phyloP scores from a whole-genome alignment of 2,329 filamentous ascomycete genomes.

The Sporothrix pseudoabietina region DNA sequence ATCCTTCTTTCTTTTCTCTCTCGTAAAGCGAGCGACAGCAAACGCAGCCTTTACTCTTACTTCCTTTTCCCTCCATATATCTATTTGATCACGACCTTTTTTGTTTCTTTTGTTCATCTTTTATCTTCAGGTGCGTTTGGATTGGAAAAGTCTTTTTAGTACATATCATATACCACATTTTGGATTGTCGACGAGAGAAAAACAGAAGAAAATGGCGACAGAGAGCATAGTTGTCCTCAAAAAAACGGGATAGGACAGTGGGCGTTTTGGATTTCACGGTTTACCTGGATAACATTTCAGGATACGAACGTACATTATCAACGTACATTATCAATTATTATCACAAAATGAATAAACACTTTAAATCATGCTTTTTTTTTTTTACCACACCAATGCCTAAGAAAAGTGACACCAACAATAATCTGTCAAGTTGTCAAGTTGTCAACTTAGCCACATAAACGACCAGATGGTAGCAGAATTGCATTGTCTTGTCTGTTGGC shows the following conservation, averaged over 20 bases:
- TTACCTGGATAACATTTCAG: not conserved
- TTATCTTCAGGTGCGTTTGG: not conserved
- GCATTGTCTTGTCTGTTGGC: not conserved
- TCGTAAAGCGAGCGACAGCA: conserved; percentile 15
- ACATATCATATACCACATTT: not conserved
- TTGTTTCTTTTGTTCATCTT: not conserved
- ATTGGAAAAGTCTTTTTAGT: conserved; percentile 17
- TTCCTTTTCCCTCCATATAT: not conserved
- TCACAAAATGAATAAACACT: conserved; percentile 15
- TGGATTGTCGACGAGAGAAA: not conserved
- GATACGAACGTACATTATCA: not conserved
- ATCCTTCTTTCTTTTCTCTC: not conserved
- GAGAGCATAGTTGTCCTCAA: conserved; percentile 8
- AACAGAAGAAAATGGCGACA: not conserved
- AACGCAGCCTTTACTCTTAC: not conserved
- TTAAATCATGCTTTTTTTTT: not conserved
- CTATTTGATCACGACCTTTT: conserved; percentile 12
- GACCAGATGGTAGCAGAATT: not conserved
- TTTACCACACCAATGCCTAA: not conserved
- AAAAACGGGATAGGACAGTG: conserved; percentile 8
- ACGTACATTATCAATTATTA: not conserved
- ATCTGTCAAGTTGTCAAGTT: not conserved
- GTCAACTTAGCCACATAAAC: not conserved
- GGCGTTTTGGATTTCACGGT: not conserved
- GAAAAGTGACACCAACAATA: not conserved